Conservation (phyloP, 2,329 filamentous ascomycete genomes). For the Alternaria ventricosa region DNA sequence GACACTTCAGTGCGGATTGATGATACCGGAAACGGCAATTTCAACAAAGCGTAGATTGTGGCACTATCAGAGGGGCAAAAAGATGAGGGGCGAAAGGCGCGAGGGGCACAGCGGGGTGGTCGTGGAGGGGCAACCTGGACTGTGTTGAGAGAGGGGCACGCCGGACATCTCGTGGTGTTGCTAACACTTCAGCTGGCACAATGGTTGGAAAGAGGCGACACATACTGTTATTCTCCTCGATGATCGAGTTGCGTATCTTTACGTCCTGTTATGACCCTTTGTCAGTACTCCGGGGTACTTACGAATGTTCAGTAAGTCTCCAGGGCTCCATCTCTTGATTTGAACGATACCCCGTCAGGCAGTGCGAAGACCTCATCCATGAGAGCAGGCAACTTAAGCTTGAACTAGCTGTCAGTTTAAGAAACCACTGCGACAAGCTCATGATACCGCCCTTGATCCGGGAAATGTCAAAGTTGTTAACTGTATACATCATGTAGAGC, state of each 20-base stretch:
- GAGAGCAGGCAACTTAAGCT: background rate
- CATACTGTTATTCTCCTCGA: background rate
- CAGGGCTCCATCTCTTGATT: background rate
- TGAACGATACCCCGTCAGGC: background rate
- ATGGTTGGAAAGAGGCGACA: background rate
- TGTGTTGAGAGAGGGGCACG: constrained; percentile 1
- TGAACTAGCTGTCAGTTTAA: background rate
- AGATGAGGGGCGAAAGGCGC: constrained; percentile 10
- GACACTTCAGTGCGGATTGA: background rate
- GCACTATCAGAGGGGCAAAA: constrained; percentile 29
- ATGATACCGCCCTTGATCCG: background rate
- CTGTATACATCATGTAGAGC: background rate
- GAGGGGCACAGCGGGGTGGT: constrained; percentile 16
- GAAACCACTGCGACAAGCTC: background rate
- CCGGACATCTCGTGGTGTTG: background rate
- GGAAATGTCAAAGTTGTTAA: background rate
- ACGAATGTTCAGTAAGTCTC: background rate
- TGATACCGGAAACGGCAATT: background rate
- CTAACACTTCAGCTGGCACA: background rate
- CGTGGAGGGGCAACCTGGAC: constrained; percentile 13
- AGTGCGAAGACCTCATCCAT: background rate
- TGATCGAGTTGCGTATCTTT: background rate
- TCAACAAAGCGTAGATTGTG: constrained; percentile 2
- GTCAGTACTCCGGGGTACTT: background rate
- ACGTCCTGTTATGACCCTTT: background rate